Percentiles rank a stretch among this genome's conserved stretches.
Evolutionary conservation across 1,139 yeast species (phyloP).

Genomic region (Pichia sp.): DNA sequence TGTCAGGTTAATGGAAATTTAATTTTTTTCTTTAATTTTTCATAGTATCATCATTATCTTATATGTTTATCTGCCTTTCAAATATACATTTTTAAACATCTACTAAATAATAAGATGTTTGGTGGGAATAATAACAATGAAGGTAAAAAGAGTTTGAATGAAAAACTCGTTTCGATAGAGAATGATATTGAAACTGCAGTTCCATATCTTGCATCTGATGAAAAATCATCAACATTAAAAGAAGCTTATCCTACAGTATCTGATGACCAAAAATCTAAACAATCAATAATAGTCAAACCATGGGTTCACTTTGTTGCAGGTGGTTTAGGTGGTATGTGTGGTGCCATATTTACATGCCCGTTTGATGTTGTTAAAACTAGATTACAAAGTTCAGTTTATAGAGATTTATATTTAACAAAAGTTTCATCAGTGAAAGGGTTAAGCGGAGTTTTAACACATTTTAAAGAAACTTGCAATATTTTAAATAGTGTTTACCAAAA

Average conservation of each 20-base stretch:
- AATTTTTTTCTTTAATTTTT: too few species aligned
- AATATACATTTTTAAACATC: neutral
- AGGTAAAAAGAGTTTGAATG: constrained; percentile 4
- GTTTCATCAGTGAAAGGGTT: neutral
- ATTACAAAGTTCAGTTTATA: constrained; percentile 72
- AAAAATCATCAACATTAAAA: constrained; percentile 44
- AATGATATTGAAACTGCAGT: constrained; percentile 37
- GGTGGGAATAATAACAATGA: neutral
- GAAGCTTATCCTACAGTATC: constrained; percentile 20
- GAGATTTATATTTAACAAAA: constrained; percentile 26
- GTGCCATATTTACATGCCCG: constrained; percentile 90
- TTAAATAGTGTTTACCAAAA: constrained; percentile 57
- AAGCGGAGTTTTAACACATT: constrained; percentile 40
- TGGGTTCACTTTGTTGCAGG: constrained; percentile 99
- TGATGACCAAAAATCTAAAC: constrained; percentile 5
- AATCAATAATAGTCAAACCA: constrained; percentile 43
- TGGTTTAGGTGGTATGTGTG: constrained; percentile 96
- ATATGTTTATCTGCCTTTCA: too few species aligned
- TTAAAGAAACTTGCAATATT: constrained; percentile 74
- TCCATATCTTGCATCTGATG: constrained; percentile 67
- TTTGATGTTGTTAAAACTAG: constrained; percentile 95
- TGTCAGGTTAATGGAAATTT: too few species aligned
- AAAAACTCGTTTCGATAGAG: constrained; percentile 45
- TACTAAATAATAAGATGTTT: neutral
- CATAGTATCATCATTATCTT: too few species aligned